Base-by-base conservation (phyloP, 768 basidiomycete genomes). In the Hemileccinum rubropunctum region DNA sequence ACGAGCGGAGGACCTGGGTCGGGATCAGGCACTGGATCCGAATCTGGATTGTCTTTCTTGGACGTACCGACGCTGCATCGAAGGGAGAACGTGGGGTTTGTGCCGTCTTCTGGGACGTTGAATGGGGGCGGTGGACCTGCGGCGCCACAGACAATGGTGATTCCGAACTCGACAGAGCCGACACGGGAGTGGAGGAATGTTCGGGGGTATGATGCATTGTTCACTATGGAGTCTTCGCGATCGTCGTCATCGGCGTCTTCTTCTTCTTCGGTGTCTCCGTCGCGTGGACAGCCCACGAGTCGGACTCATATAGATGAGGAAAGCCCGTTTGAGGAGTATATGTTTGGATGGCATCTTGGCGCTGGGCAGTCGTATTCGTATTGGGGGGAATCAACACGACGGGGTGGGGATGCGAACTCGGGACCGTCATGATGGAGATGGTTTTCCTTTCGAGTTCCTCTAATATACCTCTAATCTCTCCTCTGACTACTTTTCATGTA, bases 301-400 rank as follows among this genome's bases (percentile, higher is more conserved):
- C 62, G 63, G 17, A 34, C 65, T 39, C 62, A 60, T 0, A 39
- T 61, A 8, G 54, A 63, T 0, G 62, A 64, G 28, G 61, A 62
- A 6, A 32, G 37, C 10, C 6, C 35, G 38, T 53, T 57, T 17
- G 61, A 63, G 2, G 61, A 62, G 0, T 42, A 34, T 20, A 32
- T 48, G 44, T 54, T 58, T 51, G 52, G 55, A 14, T 61, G 60
- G 60, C 15, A 27, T 8, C 3, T 34, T 13, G 48, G 41, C 0
- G 4, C 23, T 3, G 53, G 34, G 6, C 45, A 27, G 6, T 1
- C 15, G 20, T 45, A 42, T 42, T 30, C 53, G 10, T 42, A 37
- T 28, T 52, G 33, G 12, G 56, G 37, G 15, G 57, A 49, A 26
- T 27, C 42, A 27, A 15, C 43, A n/a, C 33, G 57, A 40, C 43